Percentiles rank a stretch among this genome's conserved stretches.
Evolutionary conservation across 768 basidiomycete species (phyloP).

Genomic region (Dioszegia crocea): DNA sequence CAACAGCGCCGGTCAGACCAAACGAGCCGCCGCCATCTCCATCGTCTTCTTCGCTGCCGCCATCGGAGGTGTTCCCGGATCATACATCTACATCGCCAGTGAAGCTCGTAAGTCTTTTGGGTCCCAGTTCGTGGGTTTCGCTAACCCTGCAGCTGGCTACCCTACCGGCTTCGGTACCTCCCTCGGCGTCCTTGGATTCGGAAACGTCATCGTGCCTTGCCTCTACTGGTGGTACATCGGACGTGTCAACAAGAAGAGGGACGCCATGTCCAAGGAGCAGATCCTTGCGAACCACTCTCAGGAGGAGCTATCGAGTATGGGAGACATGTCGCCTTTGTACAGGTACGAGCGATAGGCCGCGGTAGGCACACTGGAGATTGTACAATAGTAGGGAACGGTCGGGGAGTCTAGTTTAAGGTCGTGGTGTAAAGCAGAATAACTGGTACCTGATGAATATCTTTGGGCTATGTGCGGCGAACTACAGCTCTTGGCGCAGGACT

Average conservation of each 20-base stretch:
- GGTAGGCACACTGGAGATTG: background rate
- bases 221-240: slow-evolving; percentile 26
- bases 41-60: slow-evolving; percentile 18
- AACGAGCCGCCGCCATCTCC: slow-evolving; percentile 24
- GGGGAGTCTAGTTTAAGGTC: no score
- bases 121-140: background rate
- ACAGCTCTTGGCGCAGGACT: no score
- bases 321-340: slow-evolving; percentile 37
- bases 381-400: no score
- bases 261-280: slow-evolving; percentile 29
- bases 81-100: slow-evolving; percentile 31
- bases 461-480: no score
- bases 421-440: no score
- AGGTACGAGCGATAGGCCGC: slow-evolving; percentile 33
- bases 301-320: slow-evolving; percentile 35
- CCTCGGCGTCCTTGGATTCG: slow-evolving; percentile 25
- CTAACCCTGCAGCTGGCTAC: slow-evolving; percentile 21
- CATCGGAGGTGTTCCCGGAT: slow-evolving; percentile 30
- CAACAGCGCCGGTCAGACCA: slow-evolving; percentile 31
- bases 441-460: no score
- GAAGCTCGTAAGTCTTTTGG: slow-evolving; percentile 29
- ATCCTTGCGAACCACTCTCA: slow-evolving; percentile 26
- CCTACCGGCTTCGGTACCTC: slow-evolving; percentile 37
- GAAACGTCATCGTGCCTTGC: slow-evolving; percentile 23
- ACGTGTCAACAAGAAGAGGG: slow-evolving; percentile 29